These are phyloP conservation scores for Austropuccinia psidii DNA, from an alignment of 1,284 basidiomycete genomes.

Conservation along the genomic window DNA sequence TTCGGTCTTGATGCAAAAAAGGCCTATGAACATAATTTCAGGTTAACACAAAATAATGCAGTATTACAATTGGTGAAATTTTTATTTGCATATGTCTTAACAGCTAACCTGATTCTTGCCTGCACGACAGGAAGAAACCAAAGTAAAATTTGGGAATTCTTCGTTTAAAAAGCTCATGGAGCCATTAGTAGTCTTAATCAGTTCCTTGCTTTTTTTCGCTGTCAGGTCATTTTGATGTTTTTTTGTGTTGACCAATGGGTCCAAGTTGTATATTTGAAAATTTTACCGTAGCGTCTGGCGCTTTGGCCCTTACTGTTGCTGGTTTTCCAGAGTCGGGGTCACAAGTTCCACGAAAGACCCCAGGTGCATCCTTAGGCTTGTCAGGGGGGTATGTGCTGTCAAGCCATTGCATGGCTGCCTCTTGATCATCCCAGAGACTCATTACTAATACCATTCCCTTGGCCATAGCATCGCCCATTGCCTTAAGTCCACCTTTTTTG, in stretches of 20 bases:
- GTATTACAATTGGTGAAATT: too few relatives aligned
- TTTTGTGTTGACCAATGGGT: not conserved
- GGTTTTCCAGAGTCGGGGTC: not conserved
- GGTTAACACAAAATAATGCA: too few relatives aligned
- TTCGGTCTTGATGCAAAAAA: too few relatives aligned
- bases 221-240: not conserved
- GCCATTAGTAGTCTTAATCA: too few relatives aligned
- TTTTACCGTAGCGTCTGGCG: conserved; percentile 2
- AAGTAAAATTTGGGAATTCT: too few relatives aligned
- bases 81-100: too few relatives aligned
- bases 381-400: not conserved
- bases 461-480: conserved; percentile 12
- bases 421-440: conserved; percentile 6
- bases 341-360: conserved; percentile 11
- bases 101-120: too few relatives aligned
- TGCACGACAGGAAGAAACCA: too few relatives aligned
- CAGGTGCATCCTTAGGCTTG: not conserved
- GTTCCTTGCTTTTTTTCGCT: too few relatives aligned
- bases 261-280: conserved; percentile 15
- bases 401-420: conserved; percentile 11
- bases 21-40: too few relatives aligned
- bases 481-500: not conserved
- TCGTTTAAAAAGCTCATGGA: too few relatives aligned
- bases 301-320: not conserved
- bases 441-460: conserved; percentile 23